Base-by-base conservation (phyloP, 1,139 yeast species). In the Eremothecium cymbalariae region DNA sequence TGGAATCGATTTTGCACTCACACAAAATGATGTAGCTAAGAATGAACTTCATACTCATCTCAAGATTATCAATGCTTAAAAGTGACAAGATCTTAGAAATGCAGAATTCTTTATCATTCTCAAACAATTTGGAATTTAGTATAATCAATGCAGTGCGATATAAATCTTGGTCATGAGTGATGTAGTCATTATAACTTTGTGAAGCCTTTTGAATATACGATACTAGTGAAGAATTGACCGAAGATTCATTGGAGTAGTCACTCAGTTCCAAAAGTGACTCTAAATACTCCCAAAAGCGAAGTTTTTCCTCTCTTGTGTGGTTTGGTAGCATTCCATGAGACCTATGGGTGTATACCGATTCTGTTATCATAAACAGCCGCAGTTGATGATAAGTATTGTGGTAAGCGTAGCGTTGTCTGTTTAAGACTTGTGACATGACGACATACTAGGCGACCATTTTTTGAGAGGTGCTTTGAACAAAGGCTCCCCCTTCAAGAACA, bases 1-100 rank as follows among this genome's bases (percentile, higher is more conserved):
- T 48, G 16, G 61, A 47, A 41, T 72, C 64, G 20, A 57, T 46
- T 33, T 67, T 64, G 22, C 72, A 70, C 40, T 72, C 74, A 33
- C 68, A 57, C 22, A 70, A 52, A 18, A 76, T 46, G 4, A 74
- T 59, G 45, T 72, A 72, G 7, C 77, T 72, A 11, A 72, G 63
- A 7, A 65, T 53, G 28, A 70, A 60, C 32, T 63, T 60, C 47
- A 59, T 52, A 36, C 63, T 64, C 32, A 59, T 55, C 11, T 63
- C 64, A 8, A 64, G 50, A 1, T 61, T 39, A 34, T 61, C 65
- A 6, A 62, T 54, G 25, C 55, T 55, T 34, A 69, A 40, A 26
- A 69, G 45, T 1, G 72, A 65, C n/a, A 68, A 48, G 53, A 67
- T 51, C 44, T 69, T 69, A 24, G 74, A 54, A 3, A 69, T 41